phyloP scores from a whole-genome alignment of 108 stramenopile species.

The Cyclotella distinguenda region DNA sequence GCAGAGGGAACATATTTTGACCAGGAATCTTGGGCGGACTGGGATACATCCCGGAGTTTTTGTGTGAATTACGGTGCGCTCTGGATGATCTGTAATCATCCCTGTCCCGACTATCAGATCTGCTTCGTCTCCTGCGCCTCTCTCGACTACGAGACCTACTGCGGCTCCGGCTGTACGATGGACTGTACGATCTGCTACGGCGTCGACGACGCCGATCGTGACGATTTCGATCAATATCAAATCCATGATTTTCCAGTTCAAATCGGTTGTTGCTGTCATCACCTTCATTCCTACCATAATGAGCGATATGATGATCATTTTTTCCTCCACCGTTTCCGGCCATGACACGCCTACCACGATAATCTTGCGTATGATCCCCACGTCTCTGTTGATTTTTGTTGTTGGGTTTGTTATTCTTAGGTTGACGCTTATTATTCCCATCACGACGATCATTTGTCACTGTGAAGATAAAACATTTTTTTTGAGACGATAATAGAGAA shows the following conservation, averaged over 20 bases:
- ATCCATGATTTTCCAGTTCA: slow-evolving; percentile 3
- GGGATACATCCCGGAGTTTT: background rate
- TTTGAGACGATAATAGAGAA: too few species aligned
- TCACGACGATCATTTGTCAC: too few species aligned
- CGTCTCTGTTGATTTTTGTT: slow-evolving; percentile 8
- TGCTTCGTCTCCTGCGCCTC: background rate
- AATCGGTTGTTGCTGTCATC: slow-evolving; percentile 7
- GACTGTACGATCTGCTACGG: background rate
- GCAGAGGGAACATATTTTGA: background rate
- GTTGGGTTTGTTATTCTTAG: slow-evolving; percentile 7
- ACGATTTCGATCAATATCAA: slow-evolving; percentile 4
- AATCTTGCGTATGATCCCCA: slow-evolving; percentile 7
- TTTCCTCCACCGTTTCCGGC: background rate
- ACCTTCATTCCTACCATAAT: slow-evolving; percentile 16
- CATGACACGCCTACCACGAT: slow-evolving; percentile 7
- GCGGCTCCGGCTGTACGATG: slow-evolving; percentile 10
- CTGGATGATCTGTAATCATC: slow-evolving; percentile 4
- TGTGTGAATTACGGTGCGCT: slow-evolving; percentile 15
- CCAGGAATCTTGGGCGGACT: background rate
- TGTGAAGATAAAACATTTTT: too few species aligned
- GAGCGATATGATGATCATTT: background rate
- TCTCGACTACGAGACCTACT: slow-evolving; percentile 10
- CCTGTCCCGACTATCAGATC: slow-evolving; percentile 12
- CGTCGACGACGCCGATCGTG: slow-evolving; percentile 12
- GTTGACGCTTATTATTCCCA: slow-evolving; percentile 18